phyloP scores from a whole-genome alignment of 257 asterid species.

The Nicotiana otophora region DNA sequence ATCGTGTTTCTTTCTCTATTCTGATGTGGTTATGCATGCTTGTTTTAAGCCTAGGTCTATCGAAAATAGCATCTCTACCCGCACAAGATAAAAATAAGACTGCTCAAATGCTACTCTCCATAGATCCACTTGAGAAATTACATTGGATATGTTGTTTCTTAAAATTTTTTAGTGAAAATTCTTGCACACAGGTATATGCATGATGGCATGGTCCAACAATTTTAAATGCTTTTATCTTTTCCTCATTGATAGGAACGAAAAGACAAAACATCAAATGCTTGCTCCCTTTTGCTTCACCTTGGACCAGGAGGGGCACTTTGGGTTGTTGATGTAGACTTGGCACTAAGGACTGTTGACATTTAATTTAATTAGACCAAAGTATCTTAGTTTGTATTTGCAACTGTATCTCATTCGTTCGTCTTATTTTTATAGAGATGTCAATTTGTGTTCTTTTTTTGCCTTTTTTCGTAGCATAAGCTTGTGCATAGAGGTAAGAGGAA shows the following conservation, averaged over 20 bases:
- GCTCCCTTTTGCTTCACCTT: background rate
- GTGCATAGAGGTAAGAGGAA: background rate
- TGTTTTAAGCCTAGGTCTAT: too few relatives aligned
- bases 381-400: background rate
- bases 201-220: background rate
- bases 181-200: background rate
- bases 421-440: background rate
- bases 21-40: too few relatives aligned
- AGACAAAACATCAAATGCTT: background rate
- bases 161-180: background rate
- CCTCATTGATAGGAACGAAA: background rate
- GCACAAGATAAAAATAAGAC: too few relatives aligned
- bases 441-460: background rate
- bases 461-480: background rate
- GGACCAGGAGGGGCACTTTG: background rate
- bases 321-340: background rate
- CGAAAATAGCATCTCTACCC: accelerated
- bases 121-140: accelerated
- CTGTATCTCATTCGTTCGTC: background rate
- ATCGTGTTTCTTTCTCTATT: too few relatives aligned
- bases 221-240: background rate
- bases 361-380: background rate
- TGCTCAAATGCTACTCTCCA: too few relatives aligned
- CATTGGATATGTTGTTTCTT: too few relatives aligned
- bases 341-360: background rate